These are phyloP conservation scores for Dactylonectria macrodidyma DNA, from an alignment of 2,329 filamentous ascomycete genomes.

Conservation along the genomic window DNA sequence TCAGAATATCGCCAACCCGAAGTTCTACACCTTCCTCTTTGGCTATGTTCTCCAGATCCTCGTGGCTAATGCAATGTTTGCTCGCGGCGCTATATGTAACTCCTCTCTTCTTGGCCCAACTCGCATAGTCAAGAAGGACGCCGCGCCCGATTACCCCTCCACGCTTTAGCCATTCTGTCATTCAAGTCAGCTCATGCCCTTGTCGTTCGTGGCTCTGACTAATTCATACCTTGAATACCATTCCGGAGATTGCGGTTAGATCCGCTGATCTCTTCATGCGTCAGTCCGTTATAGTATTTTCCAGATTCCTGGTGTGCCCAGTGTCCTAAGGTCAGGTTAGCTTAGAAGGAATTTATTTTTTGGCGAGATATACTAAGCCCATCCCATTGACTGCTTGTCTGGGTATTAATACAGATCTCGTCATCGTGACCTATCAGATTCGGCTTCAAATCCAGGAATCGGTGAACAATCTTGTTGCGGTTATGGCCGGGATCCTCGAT, in stretches of 20 bases:
- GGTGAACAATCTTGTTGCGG: background rate
- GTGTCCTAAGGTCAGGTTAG: background rate
- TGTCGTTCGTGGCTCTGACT: background rate
- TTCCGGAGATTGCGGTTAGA: constrained; percentile 2
- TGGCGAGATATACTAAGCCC: constrained; percentile 54
- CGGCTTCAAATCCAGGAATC: constrained; percentile 16
- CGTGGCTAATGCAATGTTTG: constrained; percentile 14
- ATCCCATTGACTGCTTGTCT: constrained; percentile 71
- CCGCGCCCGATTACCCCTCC: constrained; percentile 70
- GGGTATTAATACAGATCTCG: constrained; percentile 69
- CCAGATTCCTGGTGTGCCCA: constrained; percentile 16
- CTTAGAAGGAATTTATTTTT: background rate
- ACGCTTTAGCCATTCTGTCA: constrained; percentile 59
- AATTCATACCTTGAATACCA: constrained; percentile 6
- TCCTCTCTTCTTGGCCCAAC: background rate
- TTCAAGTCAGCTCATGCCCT: background rate
- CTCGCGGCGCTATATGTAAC: constrained; percentile 5
- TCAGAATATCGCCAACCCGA: constrained; percentile 10
- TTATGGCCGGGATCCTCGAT: constrained; percentile 19
- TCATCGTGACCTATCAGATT: constrained; percentile 60
- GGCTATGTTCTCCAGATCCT: constrained; percentile 5
- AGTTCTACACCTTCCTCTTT: constrained; percentile 2
- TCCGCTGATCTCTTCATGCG: constrained; percentile 19
- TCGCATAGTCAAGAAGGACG: constrained; percentile 62
- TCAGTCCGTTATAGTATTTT: constrained; percentile 16